Conservation (phyloP, 257 asterid species). For the Leonotis leonurus region DNA sequence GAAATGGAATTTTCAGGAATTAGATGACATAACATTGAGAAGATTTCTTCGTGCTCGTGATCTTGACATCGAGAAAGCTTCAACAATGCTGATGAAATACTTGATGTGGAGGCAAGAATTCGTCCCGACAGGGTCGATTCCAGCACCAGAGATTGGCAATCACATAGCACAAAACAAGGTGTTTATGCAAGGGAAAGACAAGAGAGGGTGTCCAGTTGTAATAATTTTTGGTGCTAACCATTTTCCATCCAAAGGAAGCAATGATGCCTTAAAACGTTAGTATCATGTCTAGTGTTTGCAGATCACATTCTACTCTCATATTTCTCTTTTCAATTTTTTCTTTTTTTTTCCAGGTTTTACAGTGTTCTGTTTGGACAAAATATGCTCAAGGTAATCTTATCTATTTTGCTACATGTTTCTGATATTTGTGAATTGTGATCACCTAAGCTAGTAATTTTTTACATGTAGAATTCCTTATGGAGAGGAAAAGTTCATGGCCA, state of each 20-base stretch:
- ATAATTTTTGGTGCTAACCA: conserved; percentile 50
- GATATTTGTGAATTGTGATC: neutral
- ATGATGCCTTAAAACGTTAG: conserved; percentile 63
- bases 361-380: conserved; percentile 54
- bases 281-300: neutral
- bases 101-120: conserved; percentile 51
- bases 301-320: neutral
- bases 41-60: conserved; percentile 81
- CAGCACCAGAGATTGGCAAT: conserved; percentile 34
- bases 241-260: conserved; percentile 43
- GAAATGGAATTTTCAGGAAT: conserved; percentile 29
- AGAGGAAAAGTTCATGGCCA: conserved; percentile 52
- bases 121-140: conserved; percentile 52
- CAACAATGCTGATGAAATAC: conserved; percentile 47
- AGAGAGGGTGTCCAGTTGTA: conserved; percentile 55
- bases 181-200: conserved; percentile 69
- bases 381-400: conserved; percentile 51
- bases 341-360: conserved; percentile 40
- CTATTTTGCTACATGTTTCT: neutral
- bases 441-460: neutral
- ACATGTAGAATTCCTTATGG: conserved; percentile 44
- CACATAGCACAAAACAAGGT: conserved; percentile 63
- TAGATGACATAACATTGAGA: conserved; percentile 48
- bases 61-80: conserved; percentile 50
- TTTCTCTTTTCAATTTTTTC: neutral